Evolutionary conservation across 306 rosid species (phyloP), one percentile per base, ranked within the genome.

Genomic region (Medicago arabica): DNA sequence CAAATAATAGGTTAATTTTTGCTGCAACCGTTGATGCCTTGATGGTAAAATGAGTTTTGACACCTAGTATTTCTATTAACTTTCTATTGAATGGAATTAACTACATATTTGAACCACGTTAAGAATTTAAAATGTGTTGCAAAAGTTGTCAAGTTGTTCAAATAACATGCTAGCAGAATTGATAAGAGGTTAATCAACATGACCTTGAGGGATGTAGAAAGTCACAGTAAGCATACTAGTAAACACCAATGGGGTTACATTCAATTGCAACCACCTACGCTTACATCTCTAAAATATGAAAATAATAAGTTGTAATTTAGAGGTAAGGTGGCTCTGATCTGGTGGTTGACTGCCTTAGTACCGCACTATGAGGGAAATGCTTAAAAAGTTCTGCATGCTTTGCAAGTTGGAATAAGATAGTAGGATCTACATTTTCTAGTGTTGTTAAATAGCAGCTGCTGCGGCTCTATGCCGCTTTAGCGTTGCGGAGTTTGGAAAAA

Each of bases 161-260:
- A 44, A 44, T 12, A 44, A 44, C 14, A 44, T 14, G 4, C 25
- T 80, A 19, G 69, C 13, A 57, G n/a, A 66, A 57, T 66, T 73
- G 18, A 23, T 58, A 50, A 16, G 68, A 51, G 55, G 44, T 69
- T 69, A 71, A 50, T 49, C 71, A 60, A 34, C 55, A 15, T 67
- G 16, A 9, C 40, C 64, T 60, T 43, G 41, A 66, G 66, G 76
- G 41, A 40, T 19, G 36, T 75, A 55, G 65, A 73, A 36, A 38
- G 50, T 44, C 71, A 67, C 57, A 50, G n/a, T 47, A 36, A 44
- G 17, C 50, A 49, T 28, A 13, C 17, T 21, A 25, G 57, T 60
- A 21, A 9, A 69, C 47, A 18, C 51, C 40, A 13, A 49, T 12
- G 75, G 10, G 62, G 25, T 50, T 49, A 44, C 11, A 31, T 21